Evolutionary conservation across 129 eudicot genomes (phyloP).

Genomic region (Artemisia annua): DNA sequence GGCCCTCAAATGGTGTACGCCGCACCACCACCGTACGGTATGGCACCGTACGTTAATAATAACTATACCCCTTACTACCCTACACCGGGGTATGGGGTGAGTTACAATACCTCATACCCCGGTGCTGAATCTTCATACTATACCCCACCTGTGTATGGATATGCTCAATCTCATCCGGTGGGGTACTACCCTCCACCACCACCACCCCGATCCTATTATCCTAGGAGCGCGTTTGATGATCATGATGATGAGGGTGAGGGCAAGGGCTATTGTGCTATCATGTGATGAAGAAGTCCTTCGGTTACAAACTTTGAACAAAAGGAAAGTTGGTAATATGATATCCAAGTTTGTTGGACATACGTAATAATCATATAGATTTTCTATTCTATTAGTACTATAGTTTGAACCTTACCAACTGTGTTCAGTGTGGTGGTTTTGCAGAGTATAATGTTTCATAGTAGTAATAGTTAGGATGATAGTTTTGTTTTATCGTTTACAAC

Average conservation of each 20-base stretch:
- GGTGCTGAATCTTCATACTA: constrained; percentile 42
- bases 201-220: constrained; percentile 38
- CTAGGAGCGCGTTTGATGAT: constrained; percentile 33
- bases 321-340: neutral
- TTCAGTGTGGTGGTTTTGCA: neutral
- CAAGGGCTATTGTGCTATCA: constrained; percentile 47
- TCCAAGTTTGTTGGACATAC: constrained; percentile 26
- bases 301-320: constrained; percentile 16
- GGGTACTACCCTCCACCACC: constrained; percentile 45
- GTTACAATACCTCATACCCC: constrained; percentile 58
- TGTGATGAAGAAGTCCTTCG: constrained; percentile 38
- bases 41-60: constrained; percentile 31
- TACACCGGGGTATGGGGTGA: constrained; percentile 55
- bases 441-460: no score
- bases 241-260: constrained; percentile 33
- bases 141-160: constrained; percentile 45
- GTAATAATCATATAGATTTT: neutral
- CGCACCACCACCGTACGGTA: constrained; percentile 36
- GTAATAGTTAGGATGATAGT: no score
- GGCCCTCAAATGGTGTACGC: constrained; percentile 37
- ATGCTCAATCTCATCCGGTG: constrained; percentile 34
- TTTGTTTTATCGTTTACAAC: no score
- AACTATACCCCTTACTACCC: constrained; percentile 31
- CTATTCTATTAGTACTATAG: constrained; percentile 5
- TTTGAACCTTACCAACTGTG: neutral